phyloP scores from a whole-genome alignment of 371 early-diverging fungal genomes.

The Mucor sp. region DNA sequence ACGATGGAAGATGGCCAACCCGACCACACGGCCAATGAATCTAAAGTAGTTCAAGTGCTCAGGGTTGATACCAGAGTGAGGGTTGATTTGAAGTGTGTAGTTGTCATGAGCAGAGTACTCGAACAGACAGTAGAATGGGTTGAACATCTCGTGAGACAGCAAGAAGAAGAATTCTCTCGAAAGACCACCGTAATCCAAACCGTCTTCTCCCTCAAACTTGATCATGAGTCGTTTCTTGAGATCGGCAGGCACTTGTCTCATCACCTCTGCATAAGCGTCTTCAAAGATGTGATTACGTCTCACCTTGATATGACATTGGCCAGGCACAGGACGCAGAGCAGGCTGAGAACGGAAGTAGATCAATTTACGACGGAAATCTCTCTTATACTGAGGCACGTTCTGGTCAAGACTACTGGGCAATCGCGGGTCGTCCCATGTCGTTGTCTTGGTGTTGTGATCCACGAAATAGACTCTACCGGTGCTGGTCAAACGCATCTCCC shows the following conservation, averaged over 20 bases:
- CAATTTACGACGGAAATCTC: constrained; percentile 95
- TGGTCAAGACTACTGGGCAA: constrained; percentile 92
- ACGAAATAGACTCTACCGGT: constrained; percentile 93
- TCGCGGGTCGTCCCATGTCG: constrained; percentile 97
- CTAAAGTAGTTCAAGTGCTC: constrained; percentile 98
- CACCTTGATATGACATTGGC: constrained; percentile 91
- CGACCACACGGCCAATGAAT: constrained; percentile 98
- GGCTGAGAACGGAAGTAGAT: constrained; percentile 95
- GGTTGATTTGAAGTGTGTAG: constrained; percentile 96
- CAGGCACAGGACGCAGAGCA: constrained; percentile 83
- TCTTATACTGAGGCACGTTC: constrained; percentile 97
- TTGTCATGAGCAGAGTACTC: constrained; percentile 97
- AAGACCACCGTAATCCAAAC: constrained; percentile 98
- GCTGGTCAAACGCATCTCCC: constrained; percentile 95
- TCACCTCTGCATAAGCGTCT: constrained; percentile 92
- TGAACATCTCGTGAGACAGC: constrained; percentile 98
- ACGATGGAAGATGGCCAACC: constrained; percentile 96
- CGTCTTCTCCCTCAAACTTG: constrained; percentile 98
- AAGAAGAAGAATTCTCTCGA: constrained; percentile 97
- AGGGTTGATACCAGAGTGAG: constrained; percentile 94
- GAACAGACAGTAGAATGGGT: constrained; percentile 96
- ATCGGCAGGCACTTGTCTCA: constrained; percentile 84
- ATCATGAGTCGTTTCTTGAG: constrained; percentile 95
- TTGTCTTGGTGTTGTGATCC: constrained; percentile 91
- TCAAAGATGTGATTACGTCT: constrained; percentile 89